phyloP scores from a whole-genome alignment of 75 land plant species.

The Larix kaempferi region DNA sequence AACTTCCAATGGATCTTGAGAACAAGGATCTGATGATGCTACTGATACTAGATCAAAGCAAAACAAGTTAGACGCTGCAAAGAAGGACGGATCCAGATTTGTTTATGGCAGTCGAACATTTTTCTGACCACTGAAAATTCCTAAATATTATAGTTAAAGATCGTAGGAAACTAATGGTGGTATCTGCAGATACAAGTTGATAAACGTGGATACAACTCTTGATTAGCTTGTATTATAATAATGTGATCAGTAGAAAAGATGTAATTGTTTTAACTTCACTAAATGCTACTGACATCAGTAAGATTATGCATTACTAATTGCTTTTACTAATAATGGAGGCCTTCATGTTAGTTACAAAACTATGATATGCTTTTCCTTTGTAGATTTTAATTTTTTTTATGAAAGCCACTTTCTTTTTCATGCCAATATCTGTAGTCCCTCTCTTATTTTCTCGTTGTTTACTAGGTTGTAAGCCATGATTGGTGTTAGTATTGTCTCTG shows the following conservation, averaged over 20 bases:
- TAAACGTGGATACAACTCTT: not conserved
- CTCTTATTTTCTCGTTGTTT: not conserved
- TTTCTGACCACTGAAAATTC: conserved; percentile 33
- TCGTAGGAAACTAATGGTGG: not conserved
- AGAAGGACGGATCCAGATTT: conserved; percentile 61
- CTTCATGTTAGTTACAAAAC: not conserved
- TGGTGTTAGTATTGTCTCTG: not conserved
- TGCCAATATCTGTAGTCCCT: not conserved
- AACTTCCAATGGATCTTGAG: conserved; percentile 64
- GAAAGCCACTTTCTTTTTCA: not conserved
- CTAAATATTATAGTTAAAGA: not conserved
- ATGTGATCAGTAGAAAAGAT: not conserved
- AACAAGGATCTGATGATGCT: conserved; percentile 12
- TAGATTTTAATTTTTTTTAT: not conserved
- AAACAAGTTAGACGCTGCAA: conserved; percentile 22
- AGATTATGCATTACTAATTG: not conserved
- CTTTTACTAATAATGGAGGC: not conserved
- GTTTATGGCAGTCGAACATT: conserved; percentile 84
- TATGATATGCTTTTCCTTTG: not conserved
- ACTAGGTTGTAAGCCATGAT: not conserved
- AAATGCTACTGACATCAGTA: not conserved
- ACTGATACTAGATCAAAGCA: conserved; percentile 26
- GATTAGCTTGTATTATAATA: conserved; percentile 6
- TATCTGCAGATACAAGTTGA: conserved; percentile 8
- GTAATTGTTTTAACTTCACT: not conserved